Evolutionary conservation across 2,329 filamentous ascomycete species (phyloP), one percentile per base, ranked within the genome.

Genomic region (Cytospora mali): DNA sequence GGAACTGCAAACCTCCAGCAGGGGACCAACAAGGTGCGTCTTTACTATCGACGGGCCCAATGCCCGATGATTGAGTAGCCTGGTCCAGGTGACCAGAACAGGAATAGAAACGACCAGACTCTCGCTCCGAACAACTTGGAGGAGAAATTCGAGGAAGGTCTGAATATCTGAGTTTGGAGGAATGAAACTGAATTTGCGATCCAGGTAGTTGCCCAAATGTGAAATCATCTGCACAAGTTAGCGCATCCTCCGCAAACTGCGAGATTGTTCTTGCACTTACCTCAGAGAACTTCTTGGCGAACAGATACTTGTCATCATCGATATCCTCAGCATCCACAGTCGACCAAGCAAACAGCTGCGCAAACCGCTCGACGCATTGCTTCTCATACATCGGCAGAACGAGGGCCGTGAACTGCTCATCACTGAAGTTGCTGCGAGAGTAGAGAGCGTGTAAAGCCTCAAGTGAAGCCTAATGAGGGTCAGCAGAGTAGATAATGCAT

Each of bases 31-130:
- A 68, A 91, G 81, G 70, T 84, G 70, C 76, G 85, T 75, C 76
- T 87, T 75, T 76, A 86, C 76, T 76, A 91, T 79, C 79, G 85
- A 80, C 6, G 79, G 78, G 11, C 88, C 86, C 57, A 95, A 84
- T n/a, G 83, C 79, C 55, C 86, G 84, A 61, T 91, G 89, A 67
- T 84, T 85, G 50, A 99, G 80, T 55, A 98, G 80, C 68, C 89
- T 90, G 10, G 90, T 93, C 93, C 93, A 98, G 25, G 91, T 89
- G 69, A 96, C 91, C 51, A 99, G 82, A 11, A 96, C 88, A 2
- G 95, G 94, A 69, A 98, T 97, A 2, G 95, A 97, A 21, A 99
- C 89, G 51, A 95, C 89, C 61, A 99, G 83, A 73, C 95, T 98
- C 70, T 90, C 88, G 74, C 91, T 92, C 68, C 91, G 90, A 61